phyloP scores from a whole-genome alignment of 805 yeast species.

The Pichia scutulata region DNA sequence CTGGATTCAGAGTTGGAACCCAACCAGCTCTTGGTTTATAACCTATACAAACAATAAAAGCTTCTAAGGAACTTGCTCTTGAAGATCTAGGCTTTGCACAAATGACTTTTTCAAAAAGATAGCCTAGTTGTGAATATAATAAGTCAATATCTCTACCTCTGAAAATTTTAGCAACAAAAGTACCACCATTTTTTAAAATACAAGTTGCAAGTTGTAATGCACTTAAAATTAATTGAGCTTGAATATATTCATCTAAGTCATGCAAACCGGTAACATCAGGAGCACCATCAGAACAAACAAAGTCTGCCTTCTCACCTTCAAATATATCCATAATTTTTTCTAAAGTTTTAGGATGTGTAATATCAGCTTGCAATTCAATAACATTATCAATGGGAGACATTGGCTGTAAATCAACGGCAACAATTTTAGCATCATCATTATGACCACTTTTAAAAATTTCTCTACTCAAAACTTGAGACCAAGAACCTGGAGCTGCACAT shows the following conservation, averaged over 20 bases:
- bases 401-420: slow-evolving; percentile 94
- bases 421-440: slow-evolving; percentile 46
- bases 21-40: slow-evolving; percentile 80
- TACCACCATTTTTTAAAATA: slow-evolving; percentile 80
- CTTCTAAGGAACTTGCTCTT: slow-evolving; percentile 88
- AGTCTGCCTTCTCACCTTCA: slow-evolving; percentile 90
- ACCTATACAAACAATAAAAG: slow-evolving; percentile 87
- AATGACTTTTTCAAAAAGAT: slow-evolving; percentile 74
- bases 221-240: slow-evolving; percentile 85
- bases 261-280: slow-evolving; percentile 98
- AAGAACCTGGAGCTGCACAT: slow-evolving; percentile 98
- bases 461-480: slow-evolving; percentile 91
- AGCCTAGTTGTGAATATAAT: slow-evolving; percentile 85
- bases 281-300: slow-evolving; percentile 96
- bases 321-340: slow-evolving; percentile 67
- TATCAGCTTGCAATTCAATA: slow-evolving; percentile 88
- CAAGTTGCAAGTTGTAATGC: slow-evolving; percentile 91
- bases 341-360: slow-evolving; percentile 90
- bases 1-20: slow-evolving; percentile 53
- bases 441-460: slow-evolving; percentile 40
- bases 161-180: slow-evolving; percentile 92
- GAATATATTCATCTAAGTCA: slow-evolving; percentile 93
- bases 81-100: slow-evolving; percentile 97
- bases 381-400: slow-evolving; percentile 96
- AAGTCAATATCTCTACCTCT: slow-evolving; percentile 94